Evolutionary conservation across 805 yeast species (phyloP), one percentile per base, ranked within the genome.

Genomic region (Zygosaccharomyces pseudorouxii): DNA sequence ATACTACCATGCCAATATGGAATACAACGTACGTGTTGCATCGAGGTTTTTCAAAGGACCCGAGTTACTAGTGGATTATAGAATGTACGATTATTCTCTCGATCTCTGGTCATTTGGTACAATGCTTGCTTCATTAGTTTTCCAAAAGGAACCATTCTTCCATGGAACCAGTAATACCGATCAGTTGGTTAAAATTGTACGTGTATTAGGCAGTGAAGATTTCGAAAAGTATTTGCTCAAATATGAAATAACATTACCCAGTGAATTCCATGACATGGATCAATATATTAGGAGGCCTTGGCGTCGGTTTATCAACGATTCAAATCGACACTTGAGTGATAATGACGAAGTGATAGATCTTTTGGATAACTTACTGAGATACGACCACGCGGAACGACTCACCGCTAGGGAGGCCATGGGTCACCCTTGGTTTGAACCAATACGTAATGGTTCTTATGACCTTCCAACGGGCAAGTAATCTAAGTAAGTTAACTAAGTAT

Each of bases 41-140:
- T 87, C 96, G 4, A 72, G 97, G 56, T 89, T 88, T 65, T 90
- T 85, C 68, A 90, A 90, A 68, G 97, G 97, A 3, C 97, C 97
- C 3, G 97, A 90, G 64, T 71, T 90, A 49, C 73, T 90, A 51
- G 89, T 89, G 20, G 90, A 89, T 65, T 82, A 84, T 62, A 86
- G 86, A 63, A 84, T 82, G 70, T 90, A 90, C 66, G 97, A 90
- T 68, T 90, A 90, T 67, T 86, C 96, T 7, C 74, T 90, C 47
- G 97, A 90, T 67, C 67, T 90, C 60, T 90, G 97, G 97, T 87
- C 96, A 1, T 84, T 87, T 48, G 97, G 97, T 38, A 90, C 96
- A 36, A 89, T 89, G 80, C 69, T 89, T 52, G 97, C 96, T 4
- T 86, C 97, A 5, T 86, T 90, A 64, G 80, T 89, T 23, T 90